Conservation (phyloP, 73 alveolate species). For the Paramecium octaurelia region DNA sequence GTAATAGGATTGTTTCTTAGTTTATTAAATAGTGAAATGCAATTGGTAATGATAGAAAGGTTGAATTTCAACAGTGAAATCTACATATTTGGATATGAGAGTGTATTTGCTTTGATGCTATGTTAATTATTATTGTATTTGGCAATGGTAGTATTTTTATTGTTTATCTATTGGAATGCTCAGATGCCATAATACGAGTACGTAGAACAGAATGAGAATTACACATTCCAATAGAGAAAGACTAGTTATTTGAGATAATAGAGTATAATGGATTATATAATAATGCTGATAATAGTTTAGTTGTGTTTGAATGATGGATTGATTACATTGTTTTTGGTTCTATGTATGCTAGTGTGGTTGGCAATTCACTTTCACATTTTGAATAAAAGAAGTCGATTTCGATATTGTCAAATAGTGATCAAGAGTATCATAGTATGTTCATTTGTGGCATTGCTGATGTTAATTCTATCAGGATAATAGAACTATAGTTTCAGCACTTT, state of each 20-base stretch:
- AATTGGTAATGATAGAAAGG: background rate
- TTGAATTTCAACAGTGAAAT: background rate
- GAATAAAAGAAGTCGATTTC: background rate
- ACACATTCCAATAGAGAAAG: background rate
- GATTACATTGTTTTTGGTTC: background rate
- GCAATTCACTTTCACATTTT: background rate
- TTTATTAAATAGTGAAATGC: background rate
- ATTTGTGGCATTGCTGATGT: background rate
- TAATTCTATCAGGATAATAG: background rate
- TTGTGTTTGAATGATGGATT: conserved; percentile 42
- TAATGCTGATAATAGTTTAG: background rate
- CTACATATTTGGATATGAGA: background rate
- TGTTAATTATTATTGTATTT: background rate
- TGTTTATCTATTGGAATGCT: background rate
- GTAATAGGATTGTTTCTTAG: background rate
- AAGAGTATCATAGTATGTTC: background rate
- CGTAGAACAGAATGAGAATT: background rate
- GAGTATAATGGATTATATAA: background rate
- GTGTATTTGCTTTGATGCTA: background rate
- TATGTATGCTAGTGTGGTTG: background rate
- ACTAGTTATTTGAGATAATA: background rate
- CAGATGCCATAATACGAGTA: background rate
- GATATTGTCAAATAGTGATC: background rate
- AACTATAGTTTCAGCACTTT: background rate
- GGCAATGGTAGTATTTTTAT: background rate